These are phyloP conservation scores for Lentithecium fluviatile DNA, from an alignment of 495 filamentous ascomycete species.

Conservation along the genomic window DNA sequence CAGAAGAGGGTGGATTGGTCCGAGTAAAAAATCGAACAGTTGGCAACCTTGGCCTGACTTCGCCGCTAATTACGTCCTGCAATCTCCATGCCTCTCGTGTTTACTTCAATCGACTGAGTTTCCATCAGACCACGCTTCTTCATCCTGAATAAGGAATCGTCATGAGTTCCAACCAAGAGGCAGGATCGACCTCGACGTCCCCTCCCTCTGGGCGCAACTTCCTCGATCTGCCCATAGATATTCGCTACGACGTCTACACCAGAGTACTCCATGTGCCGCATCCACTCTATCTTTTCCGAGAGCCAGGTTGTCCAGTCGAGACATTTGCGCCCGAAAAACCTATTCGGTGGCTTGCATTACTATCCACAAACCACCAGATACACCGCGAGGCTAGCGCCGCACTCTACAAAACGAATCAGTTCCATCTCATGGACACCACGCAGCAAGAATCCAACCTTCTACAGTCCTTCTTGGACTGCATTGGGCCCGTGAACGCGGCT, in stretches of 20 bases:
- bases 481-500: constrained; percentile 4
- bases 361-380: constrained; percentile 2
- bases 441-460: constrained; percentile 5
- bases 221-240: background rate
- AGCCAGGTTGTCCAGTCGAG: background rate
- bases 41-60: no score
- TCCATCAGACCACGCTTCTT: background rate
- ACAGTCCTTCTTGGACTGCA: constrained; percentile 2
- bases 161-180: background rate
- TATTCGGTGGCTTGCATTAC: constrained; percentile 5
- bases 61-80: no score
- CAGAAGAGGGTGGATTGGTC: no score
- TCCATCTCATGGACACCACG: constrained; percentile 11
- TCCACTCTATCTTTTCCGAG: constrained; percentile 7
- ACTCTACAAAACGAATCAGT: constrained; percentile 5
- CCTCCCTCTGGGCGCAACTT: background rate
- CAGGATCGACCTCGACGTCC: no score
- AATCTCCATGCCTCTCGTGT: no score
- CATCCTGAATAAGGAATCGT: background rate
- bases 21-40: no score
- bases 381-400: background rate
- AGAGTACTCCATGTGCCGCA: background rate
- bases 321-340: constrained; percentile 3
- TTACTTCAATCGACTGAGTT: no score
- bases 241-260: background rate